Base-by-base conservation (phyloP, 2,329 filamentous ascomycete species). In the Dendryphion nanum region DNA sequence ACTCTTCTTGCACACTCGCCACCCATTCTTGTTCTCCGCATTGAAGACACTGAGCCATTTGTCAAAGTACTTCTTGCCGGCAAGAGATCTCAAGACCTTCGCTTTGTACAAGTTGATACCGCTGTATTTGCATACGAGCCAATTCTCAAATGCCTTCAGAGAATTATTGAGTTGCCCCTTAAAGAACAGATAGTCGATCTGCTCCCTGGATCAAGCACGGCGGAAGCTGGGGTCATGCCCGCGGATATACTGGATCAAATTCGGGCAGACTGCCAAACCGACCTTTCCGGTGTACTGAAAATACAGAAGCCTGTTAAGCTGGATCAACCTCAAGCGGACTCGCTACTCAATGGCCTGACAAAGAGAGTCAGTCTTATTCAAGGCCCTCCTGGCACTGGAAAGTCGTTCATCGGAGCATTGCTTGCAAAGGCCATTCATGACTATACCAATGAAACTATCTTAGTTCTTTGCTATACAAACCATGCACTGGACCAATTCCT, bases 331-430 rank as follows among this genome's bases (percentile, higher is more conserved):
- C 84, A 89, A 48, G 63, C 73, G 0, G 48, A 67, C 0, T 82
- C 83, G 1, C 55, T 89, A 1, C 43, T 78, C 3, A 59, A 71
- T 13, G 77, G 78, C 0, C 49, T 89, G 0, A 65, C 57, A 0
- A 74, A 73, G 6, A 61, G 64, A 1, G 59, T 88, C 0, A 79
- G 77, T 33, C 57, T 83, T 0, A 84, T 89, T 2, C 84, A 88
- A 66, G 85, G 85, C 0, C 86, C 86, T 1, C 86, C 85, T 48
- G 84, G 80, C 79, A 89, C 84, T 0, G 86, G 86, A 1, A 90
- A 90, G 48, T 87, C 83, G 0, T 86, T 86, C 44, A 75, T 87
- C 3, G 86, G 86, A 0, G 79, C 83, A 0, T 64, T 85, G 2
- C 67, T 83, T 1, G 75, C 78, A 0, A 81, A 81, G 36, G 59